Conservation (phyloP, 1,139 yeast species). For the Kodamaea derodonti region DNA sequence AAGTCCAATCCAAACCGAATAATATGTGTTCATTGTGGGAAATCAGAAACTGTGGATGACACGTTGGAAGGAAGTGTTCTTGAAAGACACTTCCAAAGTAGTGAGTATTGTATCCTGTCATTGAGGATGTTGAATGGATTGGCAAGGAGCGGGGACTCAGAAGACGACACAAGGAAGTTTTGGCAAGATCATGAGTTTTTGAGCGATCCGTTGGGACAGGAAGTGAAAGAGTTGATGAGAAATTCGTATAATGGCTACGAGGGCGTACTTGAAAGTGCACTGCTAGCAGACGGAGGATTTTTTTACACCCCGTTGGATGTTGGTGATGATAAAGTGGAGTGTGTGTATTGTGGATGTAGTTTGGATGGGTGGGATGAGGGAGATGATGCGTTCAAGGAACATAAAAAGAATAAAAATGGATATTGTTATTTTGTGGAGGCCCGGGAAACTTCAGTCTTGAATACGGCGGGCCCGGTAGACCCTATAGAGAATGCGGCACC, state of each 20-base stretch:
- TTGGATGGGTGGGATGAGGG: slow-evolving; percentile 69
- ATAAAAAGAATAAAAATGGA: slow-evolving; percentile 37
- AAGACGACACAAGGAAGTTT: slow-evolving; percentile 6
- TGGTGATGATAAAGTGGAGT: slow-evolving; percentile 62
- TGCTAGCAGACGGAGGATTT: slow-evolving; percentile 53
- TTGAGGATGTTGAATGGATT: slow-evolving; percentile 26
- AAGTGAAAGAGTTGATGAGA: not conserved
- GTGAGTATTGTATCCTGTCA: slow-evolving; percentile 17
- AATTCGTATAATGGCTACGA: not conserved
- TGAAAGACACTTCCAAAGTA: slow-evolving; percentile 42
- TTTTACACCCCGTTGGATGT: slow-evolving; percentile 40
- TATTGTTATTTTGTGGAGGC: slow-evolving; percentile 46
- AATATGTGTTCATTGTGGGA: slow-evolving; percentile 60
- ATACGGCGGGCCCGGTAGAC: not conserved
- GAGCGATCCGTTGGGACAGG: not conserved
- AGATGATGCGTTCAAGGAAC: slow-evolving; percentile 63
- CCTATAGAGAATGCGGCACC: not conserved
- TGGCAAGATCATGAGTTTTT: slow-evolving; percentile 11
- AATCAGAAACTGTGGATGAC: slow-evolving; percentile 35
- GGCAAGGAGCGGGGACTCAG: slow-evolving; percentile 9
- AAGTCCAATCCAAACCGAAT: slow-evolving; percentile 42
- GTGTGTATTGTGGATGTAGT: slow-evolving; percentile 67
- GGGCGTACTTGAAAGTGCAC: slow-evolving; percentile 32
- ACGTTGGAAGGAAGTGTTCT: slow-evolving; percentile 27
- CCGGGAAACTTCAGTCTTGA: not conserved